Percentiles rank a stretch among this genome's conserved stretches.
Conservation (phyloP, 805 yeast genomes). For the Pichia rugopelliculosa region DNA sequence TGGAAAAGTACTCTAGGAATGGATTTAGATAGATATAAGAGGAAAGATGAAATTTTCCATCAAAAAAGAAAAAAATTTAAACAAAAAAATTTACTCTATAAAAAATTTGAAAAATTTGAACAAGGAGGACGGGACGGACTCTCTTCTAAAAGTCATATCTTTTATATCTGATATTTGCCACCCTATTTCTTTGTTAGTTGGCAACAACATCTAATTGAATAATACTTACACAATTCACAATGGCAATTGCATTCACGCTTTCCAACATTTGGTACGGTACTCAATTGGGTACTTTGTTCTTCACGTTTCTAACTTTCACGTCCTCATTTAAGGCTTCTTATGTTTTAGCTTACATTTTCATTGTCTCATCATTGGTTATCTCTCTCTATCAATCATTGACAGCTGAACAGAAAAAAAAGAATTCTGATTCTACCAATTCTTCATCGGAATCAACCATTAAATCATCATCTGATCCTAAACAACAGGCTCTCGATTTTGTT, state of each 20-base stretch:
- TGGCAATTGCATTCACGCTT: not conserved
- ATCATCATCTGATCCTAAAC: conserved; percentile 9
- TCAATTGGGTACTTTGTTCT: conserved; percentile 35
- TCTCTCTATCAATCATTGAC: conserved; percentile 53
- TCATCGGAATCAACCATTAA: conserved; percentile 36
- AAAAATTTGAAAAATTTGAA: not conserved
- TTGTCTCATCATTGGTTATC: conserved; percentile 67
- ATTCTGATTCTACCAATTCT: conserved; percentile 16
- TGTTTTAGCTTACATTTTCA: conserved; percentile 53
- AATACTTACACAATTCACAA: not conserved
- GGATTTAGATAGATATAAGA: not conserved
- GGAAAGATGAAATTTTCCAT: not conserved
- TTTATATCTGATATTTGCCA: no score
- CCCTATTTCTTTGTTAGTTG: not conserved
- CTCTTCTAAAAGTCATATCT: no score
- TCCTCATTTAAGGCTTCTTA: conserved; percentile 41
- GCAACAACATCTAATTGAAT: no score
- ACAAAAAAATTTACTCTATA: not conserved
- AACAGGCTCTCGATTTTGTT: not conserved
- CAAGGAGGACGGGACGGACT: no score
- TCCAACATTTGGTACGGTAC: conserved; percentile 49
- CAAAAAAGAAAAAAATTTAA: not conserved
- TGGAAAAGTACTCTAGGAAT: conserved; percentile 9
- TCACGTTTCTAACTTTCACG: conserved; percentile 31
- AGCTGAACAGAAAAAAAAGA: conserved; percentile 26